phyloP scores from a whole-genome alignment of 257 asterid species.

The Penstemon davidsonii region DNA sequence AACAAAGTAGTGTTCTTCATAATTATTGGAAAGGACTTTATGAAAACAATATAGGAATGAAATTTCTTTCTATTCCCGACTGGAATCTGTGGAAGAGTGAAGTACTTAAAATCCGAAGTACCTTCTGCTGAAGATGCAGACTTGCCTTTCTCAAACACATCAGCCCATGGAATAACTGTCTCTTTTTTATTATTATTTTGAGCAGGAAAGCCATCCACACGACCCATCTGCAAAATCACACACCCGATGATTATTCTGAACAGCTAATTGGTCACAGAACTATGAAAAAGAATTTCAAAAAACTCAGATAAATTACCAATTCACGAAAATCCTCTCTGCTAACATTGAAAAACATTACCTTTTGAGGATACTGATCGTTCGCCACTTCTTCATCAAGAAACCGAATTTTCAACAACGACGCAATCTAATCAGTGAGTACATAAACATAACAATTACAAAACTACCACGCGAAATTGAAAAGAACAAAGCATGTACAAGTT shows the following conservation, averaged over 20 bases:
- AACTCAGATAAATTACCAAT: not conserved
- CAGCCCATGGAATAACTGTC: conserved; percentile 71
- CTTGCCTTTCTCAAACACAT: conserved; percentile 57
- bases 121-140: conserved; percentile 49
- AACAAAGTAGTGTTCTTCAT: not conserved
- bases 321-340: not conserved
- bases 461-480: not conserved
- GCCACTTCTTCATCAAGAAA: conserved; percentile 78
- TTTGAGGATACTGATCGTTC: conserved; percentile 62
- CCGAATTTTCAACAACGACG: conserved; percentile 87
- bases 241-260: conserved; percentile 7
- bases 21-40: conserved; percentile 2
- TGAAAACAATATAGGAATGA: conserved; percentile 1
- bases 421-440: conserved; percentile 53
- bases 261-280: conserved; percentile 13
- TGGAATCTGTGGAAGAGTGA: not conserved
- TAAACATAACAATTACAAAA: conserved; percentile 7
- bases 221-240: conserved; percentile 64
- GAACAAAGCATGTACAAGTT: conserved; percentile 2
- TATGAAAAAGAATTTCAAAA: not conserved
- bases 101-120: conserved; percentile 25
- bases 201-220: conserved; percentile 67
- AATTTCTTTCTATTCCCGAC: not conserved
- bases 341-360: conserved; percentile 45
- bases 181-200: conserved; percentile 70